phyloP scores from a whole-genome alignment of 2,329 filamentous ascomycete species.

The Eurotiales sp. region DNA sequence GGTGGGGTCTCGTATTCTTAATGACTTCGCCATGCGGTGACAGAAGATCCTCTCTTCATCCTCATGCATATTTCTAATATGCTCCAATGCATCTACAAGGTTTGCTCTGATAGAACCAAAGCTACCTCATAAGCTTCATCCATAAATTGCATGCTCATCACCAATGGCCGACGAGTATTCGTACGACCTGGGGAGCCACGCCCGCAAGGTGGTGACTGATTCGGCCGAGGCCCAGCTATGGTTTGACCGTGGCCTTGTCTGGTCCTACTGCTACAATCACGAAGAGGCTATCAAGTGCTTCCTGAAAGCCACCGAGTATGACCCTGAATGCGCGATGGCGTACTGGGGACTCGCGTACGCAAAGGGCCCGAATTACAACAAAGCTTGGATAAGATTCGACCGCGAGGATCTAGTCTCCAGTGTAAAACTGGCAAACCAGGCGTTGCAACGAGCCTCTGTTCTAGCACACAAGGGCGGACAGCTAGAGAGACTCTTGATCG shows the following conservation, averaged over 20 bases:
- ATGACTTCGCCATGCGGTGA: too few species aligned
- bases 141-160: too few species aligned
- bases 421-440: conserved; percentile 47
- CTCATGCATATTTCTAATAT: too few species aligned
- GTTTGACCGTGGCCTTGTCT: neutral
- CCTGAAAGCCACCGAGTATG: neutral
- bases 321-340: neutral
- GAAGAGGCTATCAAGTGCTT: neutral
- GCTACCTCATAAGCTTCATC: too few species aligned
- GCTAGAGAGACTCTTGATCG: neutral
- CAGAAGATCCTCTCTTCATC: too few species aligned
- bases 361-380: conserved; percentile 74
- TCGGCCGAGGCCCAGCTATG: too few species aligned
- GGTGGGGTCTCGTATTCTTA: too few species aligned
- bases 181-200: too few species aligned
- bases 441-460: conserved; percentile 29
- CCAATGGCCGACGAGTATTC: too few species aligned
- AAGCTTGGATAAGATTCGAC: conserved; percentile 71
- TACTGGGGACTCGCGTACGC: conserved; percentile 54
- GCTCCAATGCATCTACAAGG: too few species aligned
- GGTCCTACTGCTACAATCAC: neutral
- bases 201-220: too few species aligned
- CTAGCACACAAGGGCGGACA: conserved; percentile 35
- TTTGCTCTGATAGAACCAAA: too few species aligned
- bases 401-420: conserved; percentile 46